Conservation (phyloP, 1,139 yeast genomes). For the Tardiomyces digboiensis region DNA sequence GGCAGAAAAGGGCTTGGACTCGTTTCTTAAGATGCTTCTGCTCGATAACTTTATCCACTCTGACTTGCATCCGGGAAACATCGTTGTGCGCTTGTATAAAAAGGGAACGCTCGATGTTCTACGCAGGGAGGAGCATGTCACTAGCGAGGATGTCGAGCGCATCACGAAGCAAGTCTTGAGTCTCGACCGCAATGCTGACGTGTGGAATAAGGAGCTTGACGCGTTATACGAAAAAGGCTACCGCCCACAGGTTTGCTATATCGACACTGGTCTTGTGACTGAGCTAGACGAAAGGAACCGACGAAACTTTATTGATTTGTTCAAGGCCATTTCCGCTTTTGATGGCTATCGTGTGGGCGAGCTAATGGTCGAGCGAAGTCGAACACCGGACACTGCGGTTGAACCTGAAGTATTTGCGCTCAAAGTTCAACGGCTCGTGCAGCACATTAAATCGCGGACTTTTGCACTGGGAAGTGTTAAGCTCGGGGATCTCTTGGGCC, state of each 20-base stretch:
- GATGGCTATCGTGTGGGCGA: slow-evolving; percentile 96
- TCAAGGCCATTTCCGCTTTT: slow-evolving; percentile 81
- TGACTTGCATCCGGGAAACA: slow-evolving; percentile 94
- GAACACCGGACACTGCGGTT: slow-evolving; percentile 89
- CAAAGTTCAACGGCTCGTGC: slow-evolving; percentile 77
- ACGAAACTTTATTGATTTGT: slow-evolving; percentile 77
- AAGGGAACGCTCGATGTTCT: slow-evolving; percentile 9
- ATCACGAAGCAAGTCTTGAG: slow-evolving; percentile 26
- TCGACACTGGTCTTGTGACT: slow-evolving; percentile 90
- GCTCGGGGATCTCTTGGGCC: slow-evolving; percentile 83
- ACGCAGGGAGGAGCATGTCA: slow-evolving; percentile 11
- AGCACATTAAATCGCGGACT: slow-evolving; percentile 73
- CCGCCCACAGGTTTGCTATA: slow-evolving; percentile 80
- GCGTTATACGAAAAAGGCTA: slow-evolving; percentile 51
- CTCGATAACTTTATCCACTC: slow-evolving; percentile 93
- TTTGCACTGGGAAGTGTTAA: slow-evolving; percentile 89
- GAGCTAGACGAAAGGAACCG: slow-evolving; percentile 73
- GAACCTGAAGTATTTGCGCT: slow-evolving; percentile 79
- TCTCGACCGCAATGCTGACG: slow-evolving; percentile 29
- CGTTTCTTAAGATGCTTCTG: slow-evolving; percentile 86
- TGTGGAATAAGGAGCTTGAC: slow-evolving; percentile 43
- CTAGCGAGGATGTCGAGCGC: slow-evolving; percentile 14
- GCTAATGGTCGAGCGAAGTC: slow-evolving; percentile 85
- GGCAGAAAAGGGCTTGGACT: slow-evolving; percentile 82
- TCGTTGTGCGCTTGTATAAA: slow-evolving; percentile 67